Percentiles rank a stretch among this genome's conserved stretches.
phyloP scores from a whole-genome alignment of 257 asterid genomes.

The Gentiana dahurica region DNA sequence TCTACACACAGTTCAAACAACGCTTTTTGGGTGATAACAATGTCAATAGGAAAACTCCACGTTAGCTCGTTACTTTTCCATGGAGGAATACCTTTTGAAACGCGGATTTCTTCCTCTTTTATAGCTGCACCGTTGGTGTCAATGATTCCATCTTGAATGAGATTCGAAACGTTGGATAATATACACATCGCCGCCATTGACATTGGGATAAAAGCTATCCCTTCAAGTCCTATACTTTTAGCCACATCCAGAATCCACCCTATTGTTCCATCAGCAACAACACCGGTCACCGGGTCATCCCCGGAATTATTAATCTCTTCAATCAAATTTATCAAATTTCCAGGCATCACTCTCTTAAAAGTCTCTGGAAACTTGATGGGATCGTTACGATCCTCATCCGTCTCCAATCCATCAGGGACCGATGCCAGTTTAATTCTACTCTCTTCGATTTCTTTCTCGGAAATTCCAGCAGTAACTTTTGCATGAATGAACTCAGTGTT shows the following conservation, averaged over 20 bases:
- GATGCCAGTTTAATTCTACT: conserved; percentile 10
- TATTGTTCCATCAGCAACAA: conserved; percentile 21
- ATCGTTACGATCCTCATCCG: not conserved
- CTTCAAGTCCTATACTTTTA: conserved; percentile 14
- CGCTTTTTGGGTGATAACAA: not conserved
- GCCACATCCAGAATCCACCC: conserved; percentile 29
- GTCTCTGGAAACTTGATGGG: conserved; percentile 1
- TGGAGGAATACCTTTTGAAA: conserved; percentile 1
- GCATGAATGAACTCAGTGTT: no score
- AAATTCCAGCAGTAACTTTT: not conserved
- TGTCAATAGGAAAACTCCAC: conserved; percentile 1
- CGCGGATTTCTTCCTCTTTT: not conserved
- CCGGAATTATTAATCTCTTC: conserved; percentile 8
- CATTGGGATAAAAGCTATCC: conserved; percentile 16
- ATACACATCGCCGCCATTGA: conserved; percentile 16
- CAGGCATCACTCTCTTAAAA: conserved; percentile 9
- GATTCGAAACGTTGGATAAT: conserved; percentile 10
- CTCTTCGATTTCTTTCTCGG: not conserved
- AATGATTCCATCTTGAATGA: conserved; percentile 13
- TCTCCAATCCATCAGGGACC: no score
- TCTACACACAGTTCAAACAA: not conserved
- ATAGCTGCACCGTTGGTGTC: conserved; percentile 13
- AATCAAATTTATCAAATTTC: conserved; percentile 4
- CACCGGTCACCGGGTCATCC: conserved; percentile 24
- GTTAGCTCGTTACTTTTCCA: conserved; percentile 2